Base-by-base conservation (phyloP, 2,329 filamentous ascomycete species). In the Phialocephala subalpina region DNA sequence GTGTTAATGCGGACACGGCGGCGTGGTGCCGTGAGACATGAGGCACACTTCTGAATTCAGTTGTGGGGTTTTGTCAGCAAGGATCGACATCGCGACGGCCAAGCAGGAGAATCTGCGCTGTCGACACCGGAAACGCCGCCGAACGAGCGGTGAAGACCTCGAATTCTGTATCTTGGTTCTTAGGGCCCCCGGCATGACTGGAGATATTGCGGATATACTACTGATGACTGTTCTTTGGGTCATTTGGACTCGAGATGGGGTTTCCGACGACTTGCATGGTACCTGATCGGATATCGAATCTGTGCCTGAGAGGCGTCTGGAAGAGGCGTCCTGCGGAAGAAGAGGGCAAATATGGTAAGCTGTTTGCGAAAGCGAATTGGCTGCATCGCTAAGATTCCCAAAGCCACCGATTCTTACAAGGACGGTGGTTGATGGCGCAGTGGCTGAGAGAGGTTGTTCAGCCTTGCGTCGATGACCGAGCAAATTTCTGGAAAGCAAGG, bases 21-120 rank as follows among this genome's bases (percentile, higher is more conserved):
- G 60, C 60, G 63, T 60, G 27, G 45, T 52, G 53, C 35, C 38
- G 40, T 52, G 33, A 65, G 53, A 53, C 63, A 62, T 35, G 52
- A 58, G 40, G 55, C 61, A 59, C 27, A 62, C 40, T 58, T 47
- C 49, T 56, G 47, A 27, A 22, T 29, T 25, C 11, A 20, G 12
- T 49, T 59, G 61, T 42, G 49, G 52, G 58, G 58, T 49, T 55
- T 49, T 22, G 55, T 57, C 29, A 57, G 55, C 55, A 57, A 40
- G 55, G 61, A 63, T 63, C 60, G 60, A 36, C 52, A 57, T 35
- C 35, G 22, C 22, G 25, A 53, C 49, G 49, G 47, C 47, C 47
- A 52, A 63, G 29, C 29, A 63, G 35, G 22, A 35, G 25, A 35
- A 3, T 52, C 12, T 22, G 7, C 20, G n/a, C 9, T 57, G 55